A percentile compares a stretch with the other conserved stretches of the same genome.
phyloP scores from a whole-genome alignment of 768 basidiomycete species.

The Boletus sensibilis region DNA sequence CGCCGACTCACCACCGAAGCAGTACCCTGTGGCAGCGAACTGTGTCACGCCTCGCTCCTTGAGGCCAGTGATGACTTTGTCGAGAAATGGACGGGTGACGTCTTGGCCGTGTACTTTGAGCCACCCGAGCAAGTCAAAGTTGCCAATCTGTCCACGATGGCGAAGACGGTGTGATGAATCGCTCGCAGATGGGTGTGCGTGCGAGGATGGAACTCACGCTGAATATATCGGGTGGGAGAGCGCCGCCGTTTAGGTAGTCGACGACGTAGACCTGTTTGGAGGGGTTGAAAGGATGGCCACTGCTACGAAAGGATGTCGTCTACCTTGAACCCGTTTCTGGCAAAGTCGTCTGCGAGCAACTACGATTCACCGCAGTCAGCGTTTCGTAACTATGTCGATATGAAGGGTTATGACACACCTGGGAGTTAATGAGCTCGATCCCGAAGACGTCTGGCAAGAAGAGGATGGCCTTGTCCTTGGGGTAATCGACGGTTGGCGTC shows the following conservation, averaged over 20 bases:
- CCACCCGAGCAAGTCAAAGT: slow-evolving; percentile 36
- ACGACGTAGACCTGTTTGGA: slow-evolving; percentile 15
- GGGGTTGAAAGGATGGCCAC: neutral
- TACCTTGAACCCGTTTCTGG: slow-evolving; percentile 39
- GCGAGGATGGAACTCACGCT: slow-evolving; percentile 1
- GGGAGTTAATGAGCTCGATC: slow-evolving; percentile 43
- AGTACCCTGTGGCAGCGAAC: slow-evolving; percentile 66
- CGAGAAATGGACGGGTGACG: slow-evolving; percentile 46
- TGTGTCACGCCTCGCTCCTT: slow-evolving; percentile 56
- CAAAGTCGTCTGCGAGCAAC: slow-evolving; percentile 46
- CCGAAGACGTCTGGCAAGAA: slow-evolving; percentile 57
- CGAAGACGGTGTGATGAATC: neutral
- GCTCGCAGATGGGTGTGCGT: neutral
- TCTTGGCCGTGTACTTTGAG: slow-evolving; percentile 40
- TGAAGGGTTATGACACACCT: slow-evolving; percentile 31
- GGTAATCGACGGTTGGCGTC: slow-evolving; percentile 48
- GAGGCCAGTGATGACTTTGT: slow-evolving; percentile 57
- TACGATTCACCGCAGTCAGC: slow-evolving; percentile 14
- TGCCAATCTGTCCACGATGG: neutral
- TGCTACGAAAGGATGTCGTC: neutral
- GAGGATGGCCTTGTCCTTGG: slow-evolving; percentile 56
- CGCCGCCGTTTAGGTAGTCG: slow-evolving; percentile 34
- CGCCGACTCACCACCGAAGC: slow-evolving; percentile 54
- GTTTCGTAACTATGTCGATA: neutral
- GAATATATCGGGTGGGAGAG: slow-evolving; percentile 16